A percentile compares a stretch with the other conserved stretches of the same genome.
phyloP scores from a whole-genome alignment of 371 early-diverging fungal genomes.

The Polyrhizophydium stewartii region DNA sequence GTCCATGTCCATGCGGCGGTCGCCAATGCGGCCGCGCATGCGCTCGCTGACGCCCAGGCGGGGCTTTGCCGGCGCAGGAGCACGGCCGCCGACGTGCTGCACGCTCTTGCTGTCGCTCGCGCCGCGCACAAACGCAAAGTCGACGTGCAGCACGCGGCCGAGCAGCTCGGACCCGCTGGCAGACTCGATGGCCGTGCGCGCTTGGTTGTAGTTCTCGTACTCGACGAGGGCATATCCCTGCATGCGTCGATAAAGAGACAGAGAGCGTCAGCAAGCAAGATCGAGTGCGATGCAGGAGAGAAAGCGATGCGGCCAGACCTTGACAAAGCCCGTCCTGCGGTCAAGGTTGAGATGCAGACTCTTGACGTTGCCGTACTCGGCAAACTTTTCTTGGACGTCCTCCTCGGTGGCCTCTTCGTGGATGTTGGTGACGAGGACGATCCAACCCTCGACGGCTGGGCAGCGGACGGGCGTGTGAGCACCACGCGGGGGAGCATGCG shows the following conservation, averaged over 20 bases:
- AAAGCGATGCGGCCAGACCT: slow-evolving; percentile 54
- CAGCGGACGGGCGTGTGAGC: not conserved
- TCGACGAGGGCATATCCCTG: slow-evolving; percentile 94
- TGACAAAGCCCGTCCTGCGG: slow-evolving; percentile 91
- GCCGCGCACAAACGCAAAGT: slow-evolving; percentile 81
- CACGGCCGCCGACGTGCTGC: slow-evolving; percentile 7
- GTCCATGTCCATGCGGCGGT: too few relatives aligned
- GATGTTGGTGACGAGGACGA: slow-evolving; percentile 81
- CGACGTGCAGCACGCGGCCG: slow-evolving; percentile 65
- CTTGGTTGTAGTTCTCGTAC: slow-evolving; percentile 78
- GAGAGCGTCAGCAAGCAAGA: not conserved
- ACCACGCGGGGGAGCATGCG: not conserved
- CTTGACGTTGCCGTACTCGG: slow-evolving; percentile 85
- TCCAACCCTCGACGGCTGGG: slow-evolving; percentile 91
- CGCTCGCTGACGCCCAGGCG: too few relatives aligned
- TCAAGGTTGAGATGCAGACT: slow-evolving; percentile 90
- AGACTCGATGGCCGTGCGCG: slow-evolving; percentile 71
- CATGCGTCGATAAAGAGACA: too few relatives aligned
- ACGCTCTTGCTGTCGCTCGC: slow-evolving; percentile 17
- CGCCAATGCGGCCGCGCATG: too few relatives aligned
- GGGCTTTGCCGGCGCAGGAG: too few relatives aligned
- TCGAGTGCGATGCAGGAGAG: not conserved
- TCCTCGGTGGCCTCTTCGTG: slow-evolving; percentile 96
- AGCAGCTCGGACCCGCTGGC: slow-evolving; percentile 68
- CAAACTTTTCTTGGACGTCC: slow-evolving; percentile 78